phyloP scores from a whole-genome alignment of 2,329 filamentous ascomycete species.

The Colletotrichum kahawae region DNA sequence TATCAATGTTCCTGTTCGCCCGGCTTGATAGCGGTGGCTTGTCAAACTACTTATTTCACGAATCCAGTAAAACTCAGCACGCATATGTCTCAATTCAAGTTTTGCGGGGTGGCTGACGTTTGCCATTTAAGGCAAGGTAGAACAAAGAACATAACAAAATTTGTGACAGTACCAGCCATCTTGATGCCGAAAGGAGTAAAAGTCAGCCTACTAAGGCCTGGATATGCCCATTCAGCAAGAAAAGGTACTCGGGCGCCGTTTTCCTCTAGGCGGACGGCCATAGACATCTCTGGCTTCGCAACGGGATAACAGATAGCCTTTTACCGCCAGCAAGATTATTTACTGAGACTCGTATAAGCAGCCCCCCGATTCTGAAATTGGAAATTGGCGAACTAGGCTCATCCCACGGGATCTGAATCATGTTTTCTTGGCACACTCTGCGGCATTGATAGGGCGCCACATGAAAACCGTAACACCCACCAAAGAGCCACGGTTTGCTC shows the following conservation, averaged over 20 bases:
- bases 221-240: neutral
- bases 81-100: neutral
- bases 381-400: neutral
- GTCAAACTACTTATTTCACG: too few relatives aligned
- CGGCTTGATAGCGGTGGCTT: neutral
- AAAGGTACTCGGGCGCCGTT: neutral
- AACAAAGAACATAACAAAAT: neutral
- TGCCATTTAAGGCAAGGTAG: neutral
- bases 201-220: neutral
- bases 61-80: neutral
- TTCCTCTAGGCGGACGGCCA: neutral
- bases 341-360: neutral
- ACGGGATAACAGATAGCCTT: neutral
- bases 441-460: neutral
- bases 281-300: neutral
- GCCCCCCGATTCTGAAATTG: neutral
- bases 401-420: neutral
- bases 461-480: neutral
- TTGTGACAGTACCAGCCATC: accelerated
- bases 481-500: neutral
- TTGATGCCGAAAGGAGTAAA: neutral
- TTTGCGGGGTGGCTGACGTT: neutral
- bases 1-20: neutral
- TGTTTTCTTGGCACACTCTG: neutral
- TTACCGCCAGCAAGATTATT: neutral